Conservation (phyloP, 148 eudicot genomes). For the Chenopodium berlandieri region DNA sequence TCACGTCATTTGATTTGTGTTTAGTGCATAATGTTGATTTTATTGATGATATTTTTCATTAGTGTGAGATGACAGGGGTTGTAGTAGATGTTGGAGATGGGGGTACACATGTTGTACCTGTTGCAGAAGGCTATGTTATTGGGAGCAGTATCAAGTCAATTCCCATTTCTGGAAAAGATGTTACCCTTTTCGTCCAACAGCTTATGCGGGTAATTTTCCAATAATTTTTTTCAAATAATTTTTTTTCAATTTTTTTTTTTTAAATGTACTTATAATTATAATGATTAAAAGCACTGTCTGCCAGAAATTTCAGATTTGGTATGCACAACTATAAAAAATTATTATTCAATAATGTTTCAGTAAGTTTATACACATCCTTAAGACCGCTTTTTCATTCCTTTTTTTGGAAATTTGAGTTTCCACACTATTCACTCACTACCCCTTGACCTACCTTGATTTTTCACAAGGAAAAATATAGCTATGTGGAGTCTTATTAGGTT, state of each 20-base stretch:
- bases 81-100: conserved; percentile 99
- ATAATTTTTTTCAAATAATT: too few species aligned
- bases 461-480: too few species aligned
- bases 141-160: conserved; percentile 96
- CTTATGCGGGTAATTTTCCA: conserved; percentile 67
- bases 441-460: too few species aligned
- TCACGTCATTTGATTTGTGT: not conserved
- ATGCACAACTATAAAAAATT: not conserved
- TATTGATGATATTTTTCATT: conserved; percentile 36
- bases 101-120: conserved; percentile 95
- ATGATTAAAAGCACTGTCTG: not conserved
- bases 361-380: not conserved
- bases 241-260: not conserved
- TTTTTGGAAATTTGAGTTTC: too few species aligned
- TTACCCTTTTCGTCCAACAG: conserved; percentile 82
- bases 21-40: conserved; percentile 3
- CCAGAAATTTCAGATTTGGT: not conserved
- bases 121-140: conserved; percentile 97
- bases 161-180: conserved; percentile 85
- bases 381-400: too few species aligned
- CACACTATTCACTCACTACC: too few species aligned
- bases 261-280: not conserved
- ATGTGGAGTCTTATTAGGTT: too few species aligned
- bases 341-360: not conserved
- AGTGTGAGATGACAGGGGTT: conserved; percentile 99